A percentile compares a stretch with the other conserved stretches of the same genome.
phyloP scores from a whole-genome alignment of 441 rosid species.

The Adansonia rubrostipa region DNA sequence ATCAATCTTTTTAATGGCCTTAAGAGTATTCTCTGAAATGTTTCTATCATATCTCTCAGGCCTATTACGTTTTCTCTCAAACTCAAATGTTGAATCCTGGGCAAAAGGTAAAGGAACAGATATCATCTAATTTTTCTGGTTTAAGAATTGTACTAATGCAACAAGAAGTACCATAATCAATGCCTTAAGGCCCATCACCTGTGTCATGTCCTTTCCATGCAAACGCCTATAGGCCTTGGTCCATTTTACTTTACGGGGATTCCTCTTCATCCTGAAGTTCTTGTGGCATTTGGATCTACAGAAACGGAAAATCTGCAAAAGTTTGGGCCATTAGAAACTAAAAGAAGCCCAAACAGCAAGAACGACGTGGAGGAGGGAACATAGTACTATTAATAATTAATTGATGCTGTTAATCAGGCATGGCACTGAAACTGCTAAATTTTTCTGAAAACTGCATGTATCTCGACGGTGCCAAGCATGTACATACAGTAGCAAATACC shows the following conservation, averaged over 20 bases:
- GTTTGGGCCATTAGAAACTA: constrained; percentile 8
- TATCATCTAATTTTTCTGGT: constrained; percentile 15
- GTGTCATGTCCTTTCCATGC: constrained; percentile 95
- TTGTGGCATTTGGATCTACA: constrained; percentile 96
- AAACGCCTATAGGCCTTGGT: constrained; percentile 85
- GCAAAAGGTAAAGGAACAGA: background rate
- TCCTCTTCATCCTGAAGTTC: constrained; percentile 98
- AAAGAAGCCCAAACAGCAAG: background rate
- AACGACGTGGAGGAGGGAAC: background rate
- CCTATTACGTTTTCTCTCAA: constrained; percentile 91
- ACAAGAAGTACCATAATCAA: background rate
- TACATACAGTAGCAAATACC: background rate
- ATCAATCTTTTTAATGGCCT: constrained; percentile 81
- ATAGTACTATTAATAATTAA: background rate
- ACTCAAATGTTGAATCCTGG: constrained; percentile 86
- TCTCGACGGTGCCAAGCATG: background rate
- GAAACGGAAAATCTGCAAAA: constrained; percentile 76
- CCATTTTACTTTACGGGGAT: constrained; percentile 94
- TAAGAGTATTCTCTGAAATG: constrained; percentile 61
- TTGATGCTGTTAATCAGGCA: background rate
- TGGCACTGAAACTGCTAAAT: background rate
- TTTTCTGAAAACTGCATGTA: background rate
- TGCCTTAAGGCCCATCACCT: constrained; percentile 42
- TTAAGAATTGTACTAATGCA: background rate
- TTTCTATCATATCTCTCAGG: constrained; percentile 92